Conservation (phyloP, 2,329 filamentous ascomycete species). For the Fusarium sp. region DNA sequence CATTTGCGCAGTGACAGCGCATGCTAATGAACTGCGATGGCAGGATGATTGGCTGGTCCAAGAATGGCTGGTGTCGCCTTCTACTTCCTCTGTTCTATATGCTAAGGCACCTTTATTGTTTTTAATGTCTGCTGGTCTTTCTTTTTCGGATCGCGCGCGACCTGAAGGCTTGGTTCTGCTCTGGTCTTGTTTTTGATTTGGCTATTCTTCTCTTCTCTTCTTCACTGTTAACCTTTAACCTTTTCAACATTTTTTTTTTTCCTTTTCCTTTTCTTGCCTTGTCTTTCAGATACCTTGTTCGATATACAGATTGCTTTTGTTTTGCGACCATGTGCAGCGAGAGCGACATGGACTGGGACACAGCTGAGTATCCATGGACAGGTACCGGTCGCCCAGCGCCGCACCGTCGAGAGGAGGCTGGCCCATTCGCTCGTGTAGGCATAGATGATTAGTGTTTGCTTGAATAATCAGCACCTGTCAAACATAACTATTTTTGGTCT, state of each 20-base stretch:
- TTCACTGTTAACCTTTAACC: conserved; percentile 37
- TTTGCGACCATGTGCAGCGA: conserved; percentile 44
- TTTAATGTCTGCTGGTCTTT: conserved; percentile 49
- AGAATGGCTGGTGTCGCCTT: conserved; percentile 56
- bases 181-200: conserved; percentile 39
- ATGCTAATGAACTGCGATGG: conserved; percentile 60
- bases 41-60: conserved; percentile 65
- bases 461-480: conserved; percentile 49
- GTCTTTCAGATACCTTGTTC: conserved; percentile 70
- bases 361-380: conserved; percentile 23
- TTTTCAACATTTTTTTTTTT: conserved; percentile 16
- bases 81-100: conserved; percentile 56
- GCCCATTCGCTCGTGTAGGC: conserved; percentile 49
- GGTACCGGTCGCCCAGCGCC: conserved; percentile 20
- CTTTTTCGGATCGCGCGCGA: conserved; percentile 17
- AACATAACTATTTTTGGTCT: background rate
- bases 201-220: conserved; percentile 43
- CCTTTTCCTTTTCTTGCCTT: conserved; percentile 33
- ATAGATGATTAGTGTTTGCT: conserved; percentile 51
- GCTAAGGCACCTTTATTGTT: conserved; percentile 54
- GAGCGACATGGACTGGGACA: conserved; percentile 35
- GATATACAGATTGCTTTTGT: conserved; percentile 60
- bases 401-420: conserved; percentile 45
- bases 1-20: conserved; percentile 49
- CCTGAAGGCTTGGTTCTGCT: conserved; percentile 37